Conservation (phyloP, 306 rosid genomes). For the Ziziphus jujuba region DNA sequence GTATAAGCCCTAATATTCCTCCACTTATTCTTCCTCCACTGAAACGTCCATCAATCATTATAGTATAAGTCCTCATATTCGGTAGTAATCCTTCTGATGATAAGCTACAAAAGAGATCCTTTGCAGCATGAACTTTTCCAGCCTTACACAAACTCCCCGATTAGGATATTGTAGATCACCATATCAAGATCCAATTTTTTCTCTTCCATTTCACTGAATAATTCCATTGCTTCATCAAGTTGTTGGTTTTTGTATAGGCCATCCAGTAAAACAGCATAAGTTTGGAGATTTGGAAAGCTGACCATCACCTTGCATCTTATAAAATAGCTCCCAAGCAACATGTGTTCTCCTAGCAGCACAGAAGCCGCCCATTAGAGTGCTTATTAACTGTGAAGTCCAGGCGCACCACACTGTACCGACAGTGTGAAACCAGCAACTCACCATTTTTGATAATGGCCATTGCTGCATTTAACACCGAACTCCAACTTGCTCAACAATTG, state of each 20-base stretch:
- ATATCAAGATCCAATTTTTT: background rate
- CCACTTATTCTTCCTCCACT: background rate
- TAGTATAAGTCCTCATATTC: background rate
- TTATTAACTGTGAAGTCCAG: too few species aligned
- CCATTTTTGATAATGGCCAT: too few species aligned
- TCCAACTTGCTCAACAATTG: too few species aligned
- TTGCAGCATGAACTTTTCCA: constrained; percentile 14
- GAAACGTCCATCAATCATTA: constrained; percentile 6
- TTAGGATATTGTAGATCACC: background rate
- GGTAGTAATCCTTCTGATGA: constrained; percentile 13
- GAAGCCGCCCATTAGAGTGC: constrained; percentile 14
- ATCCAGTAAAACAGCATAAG: constrained; percentile 6
- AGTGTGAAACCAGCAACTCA: constrained; percentile 5
- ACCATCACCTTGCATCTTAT: constrained; percentile 6
- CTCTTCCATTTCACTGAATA: constrained; percentile 5
- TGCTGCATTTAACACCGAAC: too few species aligned
- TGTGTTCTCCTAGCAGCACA: background rate
- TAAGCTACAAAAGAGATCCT: constrained; percentile 7
- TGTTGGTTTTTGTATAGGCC: constrained; percentile 17
- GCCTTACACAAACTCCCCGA: constrained; percentile 7
- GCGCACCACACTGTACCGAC: too few species aligned
- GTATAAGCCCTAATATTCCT: constrained; percentile 9
- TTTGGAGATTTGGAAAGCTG: background rate
- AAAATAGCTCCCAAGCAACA: constrained; percentile 29
- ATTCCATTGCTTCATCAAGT: constrained; percentile 7